Evolutionary conservation across 352 stramenopile species (phyloP).

Genomic region (Pilasporangium apinafurcum): DNA sequence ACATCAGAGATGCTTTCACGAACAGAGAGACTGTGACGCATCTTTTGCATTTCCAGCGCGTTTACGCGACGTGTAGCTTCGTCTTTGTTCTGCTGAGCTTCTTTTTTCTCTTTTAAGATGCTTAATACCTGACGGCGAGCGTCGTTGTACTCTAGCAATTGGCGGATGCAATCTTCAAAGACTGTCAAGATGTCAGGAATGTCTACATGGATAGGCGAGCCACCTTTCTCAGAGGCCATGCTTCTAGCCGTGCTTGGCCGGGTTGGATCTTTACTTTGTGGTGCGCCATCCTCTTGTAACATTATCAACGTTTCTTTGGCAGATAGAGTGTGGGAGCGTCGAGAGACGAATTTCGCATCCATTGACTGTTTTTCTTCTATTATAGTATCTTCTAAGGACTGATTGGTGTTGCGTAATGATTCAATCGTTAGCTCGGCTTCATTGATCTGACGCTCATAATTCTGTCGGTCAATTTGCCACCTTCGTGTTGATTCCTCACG

Average conservation of each 20-base stretch:
- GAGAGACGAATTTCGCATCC: no score
- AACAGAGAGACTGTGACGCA: slow-evolving; percentile 65
- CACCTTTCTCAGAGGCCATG: no score
- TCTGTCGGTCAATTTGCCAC: slow-evolving; percentile 64
- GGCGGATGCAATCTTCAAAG: slow-evolving; percentile 47
- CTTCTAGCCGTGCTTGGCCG: no score
- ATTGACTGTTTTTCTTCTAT: slow-evolving; percentile 22
- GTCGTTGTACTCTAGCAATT: slow-evolving; percentile 53
- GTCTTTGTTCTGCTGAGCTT: slow-evolving; percentile 43
- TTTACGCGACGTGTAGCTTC: slow-evolving; percentile 51
- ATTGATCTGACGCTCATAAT: slow-evolving; percentile 57
- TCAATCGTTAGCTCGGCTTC: slow-evolving; percentile 63
- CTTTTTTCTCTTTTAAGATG: slow-evolving; percentile 63
- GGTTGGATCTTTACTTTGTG: no score
- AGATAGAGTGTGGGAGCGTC: no score
- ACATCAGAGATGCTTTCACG: slow-evolving; percentile 74
- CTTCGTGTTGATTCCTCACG: slow-evolving; percentile 56
- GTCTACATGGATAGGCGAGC: no score
- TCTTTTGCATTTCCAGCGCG: slow-evolving; percentile 78
- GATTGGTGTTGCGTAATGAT: slow-evolving; percentile 41
- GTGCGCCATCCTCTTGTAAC: no score
- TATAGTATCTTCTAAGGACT: slow-evolving; percentile 48
- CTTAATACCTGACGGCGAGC: slow-evolving; percentile 48
- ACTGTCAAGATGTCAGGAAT: slow-evolving; percentile 11
- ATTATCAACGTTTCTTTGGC: no score